phyloP scores from a whole-genome alignment of 208 protist genomes.

The Wallacemonas sp. region DNA sequence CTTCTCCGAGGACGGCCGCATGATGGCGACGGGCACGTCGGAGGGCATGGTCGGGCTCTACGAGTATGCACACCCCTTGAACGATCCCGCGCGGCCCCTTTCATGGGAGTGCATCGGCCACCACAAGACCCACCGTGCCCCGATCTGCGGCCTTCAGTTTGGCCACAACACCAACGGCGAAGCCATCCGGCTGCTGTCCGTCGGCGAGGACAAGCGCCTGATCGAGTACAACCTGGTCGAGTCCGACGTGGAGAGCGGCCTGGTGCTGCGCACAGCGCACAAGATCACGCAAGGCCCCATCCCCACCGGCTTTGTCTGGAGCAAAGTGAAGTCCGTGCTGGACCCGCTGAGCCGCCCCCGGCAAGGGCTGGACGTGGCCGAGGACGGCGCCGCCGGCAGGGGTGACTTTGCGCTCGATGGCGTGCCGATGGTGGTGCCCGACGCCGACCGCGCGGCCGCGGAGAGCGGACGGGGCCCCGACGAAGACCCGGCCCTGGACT shows the following conservation, averaged over 20 bases:
- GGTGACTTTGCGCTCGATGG: conserved; percentile 6
- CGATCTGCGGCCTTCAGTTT: conserved; percentile 93
- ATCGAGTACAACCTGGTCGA: conserved; percentile 95
- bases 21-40: conserved; percentile 80
- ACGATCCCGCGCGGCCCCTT: conserved; percentile 43
- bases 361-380: conserved; percentile 22
- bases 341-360: conserved; percentile 46
- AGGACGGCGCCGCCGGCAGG: background rate
- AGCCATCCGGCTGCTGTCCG: conserved; percentile 85
- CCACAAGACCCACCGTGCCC: conserved; percentile 88
- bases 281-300: conserved; percentile 90
- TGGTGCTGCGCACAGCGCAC: conserved; percentile 81
- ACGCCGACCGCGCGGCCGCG: background rate
- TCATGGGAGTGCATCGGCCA: conserved; percentile 92
- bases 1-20: conserved; percentile 83
- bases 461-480: conserved; percentile 17
- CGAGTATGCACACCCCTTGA: conserved; percentile 56
- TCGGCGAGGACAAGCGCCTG: conserved; percentile 91
- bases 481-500: conserved; percentile 35
- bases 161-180: conserved; percentile 41
- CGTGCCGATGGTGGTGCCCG: background rate
- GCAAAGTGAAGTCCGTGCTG: conserved; percentile 39
- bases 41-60: conserved; percentile 91
- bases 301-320: conserved; percentile 92
- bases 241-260: conserved; percentile 80